These are phyloP conservation scores for Naganishia vishniacii DNA, from an alignment of 768 basidiomycete species.

Conservation along the genomic window DNA sequence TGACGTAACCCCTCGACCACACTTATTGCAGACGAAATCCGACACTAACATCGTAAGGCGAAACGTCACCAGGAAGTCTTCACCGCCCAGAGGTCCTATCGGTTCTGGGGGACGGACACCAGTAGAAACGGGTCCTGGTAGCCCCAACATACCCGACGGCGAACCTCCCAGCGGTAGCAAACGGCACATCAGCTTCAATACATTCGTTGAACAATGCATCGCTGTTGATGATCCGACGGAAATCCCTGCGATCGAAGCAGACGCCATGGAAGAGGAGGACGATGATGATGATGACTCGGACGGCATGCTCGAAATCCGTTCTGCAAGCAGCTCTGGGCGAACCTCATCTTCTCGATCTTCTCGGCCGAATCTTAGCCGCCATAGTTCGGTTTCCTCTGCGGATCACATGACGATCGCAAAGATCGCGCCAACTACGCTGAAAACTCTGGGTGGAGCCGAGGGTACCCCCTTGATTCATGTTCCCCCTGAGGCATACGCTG, in stretches of 20 bases:
- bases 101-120: conserved; percentile 35
- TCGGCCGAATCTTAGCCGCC: conserved; percentile 40
- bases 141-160: conserved; percentile 10
- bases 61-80: conserved; percentile 55
- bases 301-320: conserved; percentile 64
- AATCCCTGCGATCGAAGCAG: conserved; percentile 25
- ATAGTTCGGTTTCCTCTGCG: conserved; percentile 32
- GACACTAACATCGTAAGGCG: conserved; percentile 69
- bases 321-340: conserved; percentile 44
- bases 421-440: conserved; percentile 76
- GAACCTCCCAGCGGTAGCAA: conserved; percentile 49
- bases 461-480: conserved; percentile 46
- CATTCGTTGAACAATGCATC: conserved; percentile 94
- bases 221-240: conserved; percentile 50
- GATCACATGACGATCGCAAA: conserved; percentile 66
- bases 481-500: conserved; percentile 44
- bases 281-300: conserved; percentile 53
- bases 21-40: conserved; percentile 74
- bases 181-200: conserved; percentile 94
- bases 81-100: conserved; percentile 62
- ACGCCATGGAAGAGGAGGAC: conserved; percentile 37
- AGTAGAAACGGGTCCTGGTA: conserved; percentile 9
- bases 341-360: conserved; percentile 36
- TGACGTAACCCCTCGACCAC: conserved; percentile 53
- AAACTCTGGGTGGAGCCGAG: conserved; percentile 56